Percentiles rank a stretch among this genome's conserved stretches.
These are phyloP conservation scores for Rhizophagus clarus DNA, from an alignment of 192 early-diverging fungal species.

Conservation along the genomic window DNA sequence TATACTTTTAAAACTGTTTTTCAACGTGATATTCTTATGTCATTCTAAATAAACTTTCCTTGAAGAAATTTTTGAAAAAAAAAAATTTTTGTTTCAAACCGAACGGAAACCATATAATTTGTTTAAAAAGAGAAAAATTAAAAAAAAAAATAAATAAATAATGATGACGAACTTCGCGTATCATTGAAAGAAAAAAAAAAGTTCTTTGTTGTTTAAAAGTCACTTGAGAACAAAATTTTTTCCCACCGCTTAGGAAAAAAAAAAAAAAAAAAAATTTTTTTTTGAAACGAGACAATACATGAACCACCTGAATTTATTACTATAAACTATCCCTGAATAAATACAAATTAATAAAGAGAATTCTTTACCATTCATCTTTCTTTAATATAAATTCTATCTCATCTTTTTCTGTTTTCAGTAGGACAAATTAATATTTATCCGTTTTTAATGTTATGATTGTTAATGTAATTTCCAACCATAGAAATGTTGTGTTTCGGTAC, in stretches of 20 bases:
- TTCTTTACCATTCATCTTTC: not conserved
- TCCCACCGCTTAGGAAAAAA: not conserved
- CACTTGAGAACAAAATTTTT: not conserved
- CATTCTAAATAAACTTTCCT: too few relatives aligned
- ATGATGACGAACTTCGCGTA: too few relatives aligned
- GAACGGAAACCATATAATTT: too few relatives aligned
- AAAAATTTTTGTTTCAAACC: too few relatives aligned
- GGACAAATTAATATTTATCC: not conserved
- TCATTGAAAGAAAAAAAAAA: too few relatives aligned
- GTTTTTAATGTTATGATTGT: not conserved
- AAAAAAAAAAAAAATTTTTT: not conserved
- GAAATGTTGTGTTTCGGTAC: not conserved
- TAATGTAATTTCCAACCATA: not conserved
- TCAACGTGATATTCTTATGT: too few relatives aligned
- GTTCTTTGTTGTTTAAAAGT: not conserved
- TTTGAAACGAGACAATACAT: not conserved
- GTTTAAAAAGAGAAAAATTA: too few relatives aligned
- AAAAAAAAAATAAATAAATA: too few relatives aligned
- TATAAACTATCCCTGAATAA: not conserved
- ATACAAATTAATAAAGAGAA: not conserved
- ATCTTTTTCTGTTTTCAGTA: not conserved
- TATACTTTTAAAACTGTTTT: too few relatives aligned
- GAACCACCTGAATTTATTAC: not conserved
- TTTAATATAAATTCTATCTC: not conserved
- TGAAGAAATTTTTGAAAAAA: too few relatives aligned